Base-by-base conservation (phyloP, 2,329 filamentous ascomycete genomes). In the Ciborinia camelliae region DNA sequence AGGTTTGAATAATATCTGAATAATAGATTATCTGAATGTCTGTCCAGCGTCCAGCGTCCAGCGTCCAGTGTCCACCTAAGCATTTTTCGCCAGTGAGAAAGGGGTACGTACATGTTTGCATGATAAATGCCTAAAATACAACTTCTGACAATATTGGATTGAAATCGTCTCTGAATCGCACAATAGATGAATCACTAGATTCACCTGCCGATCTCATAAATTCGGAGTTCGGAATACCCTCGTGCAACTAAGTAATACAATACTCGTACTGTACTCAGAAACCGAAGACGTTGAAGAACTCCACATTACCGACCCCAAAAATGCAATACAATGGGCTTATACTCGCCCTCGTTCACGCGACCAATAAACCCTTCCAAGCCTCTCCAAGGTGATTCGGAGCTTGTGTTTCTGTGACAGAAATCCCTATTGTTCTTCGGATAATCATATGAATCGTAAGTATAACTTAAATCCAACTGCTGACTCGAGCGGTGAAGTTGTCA, bases 401-500 rank as follows among this genome's bases (percentile, higher is more conserved):
- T 43, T 41, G 37, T 30, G 37, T 30, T 9, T 43, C 26, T 48
- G 12, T 47, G 45, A 48, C 12, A n/a, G n/a, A 18, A 35, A 41
- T 54, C n/a, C 32, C n/a, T 12, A 15, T n/a, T 30, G 14, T 43
- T 57, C 53, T 43, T 57, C 18, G 53, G 37, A 23, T 43, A 57
- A 57, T 30, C 39, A 43, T 30, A 57, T 47, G 39, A 32, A 45
- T 57, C 54, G 30, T 18, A 55, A 35, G 48, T 35, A 45, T 23
- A 57, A 14, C 26, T 57, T 23, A 57, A 14, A 18, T 57, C 37
- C n/a, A 47, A 26, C 30, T 43, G 39, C 50, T 62, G 50, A 47
- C 39, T 39, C 37, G 28, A 62, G 15, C 48, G 26, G 28, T 53
- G 48, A 30, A 54, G 48, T 55, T 45, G 50, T 62, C 48, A 55